Percentiles rank a stretch among this genome's conserved stretches.
Conservation (phyloP, 768 basidiomycete genomes). For the Hygrophoropsis aurantiaca region DNA sequence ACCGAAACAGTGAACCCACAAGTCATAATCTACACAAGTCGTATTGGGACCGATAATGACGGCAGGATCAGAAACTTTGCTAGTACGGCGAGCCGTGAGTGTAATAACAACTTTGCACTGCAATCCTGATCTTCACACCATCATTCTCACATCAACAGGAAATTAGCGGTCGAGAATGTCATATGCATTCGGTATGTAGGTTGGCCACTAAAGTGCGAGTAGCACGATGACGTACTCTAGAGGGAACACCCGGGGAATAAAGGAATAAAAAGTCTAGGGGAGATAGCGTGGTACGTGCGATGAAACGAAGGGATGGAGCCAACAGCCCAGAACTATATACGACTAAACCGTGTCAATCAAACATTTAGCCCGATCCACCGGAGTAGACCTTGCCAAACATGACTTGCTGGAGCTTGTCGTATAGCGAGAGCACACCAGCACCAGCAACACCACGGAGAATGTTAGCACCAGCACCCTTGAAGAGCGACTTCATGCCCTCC, state of each 20-base stretch:
- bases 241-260: constrained; percentile 18
- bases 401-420: constrained; percentile 96
- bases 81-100: too few species aligned
- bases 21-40: too few species aligned
- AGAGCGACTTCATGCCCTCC: constrained; percentile 93
- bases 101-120: too few species aligned
- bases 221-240: constrained; percentile 20
- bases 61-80: too few species aligned
- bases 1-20: neutral
- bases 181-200: constrained; percentile 16
- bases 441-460: constrained; percentile 99
- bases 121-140: too few species aligned
- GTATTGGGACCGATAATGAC: too few species aligned
- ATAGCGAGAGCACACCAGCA: constrained; percentile 98
- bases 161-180: neutral
- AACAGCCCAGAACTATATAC: constrained; percentile 19
- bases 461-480: constrained; percentile 98
- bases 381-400: constrained; percentile 99
- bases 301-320: constrained; percentile 32
- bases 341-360: neutral
- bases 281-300: constrained; percentile 20
- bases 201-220: constrained; percentile 22
- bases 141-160: neutral
- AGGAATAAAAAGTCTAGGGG: constrained; percentile 35
- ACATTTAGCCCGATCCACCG: constrained; percentile 58